Evolutionary conservation across 345 rosid genomes (phyloP), one percentile per base, ranked within the genome.

Genomic region (Erysimum cheiranthoides): DNA sequence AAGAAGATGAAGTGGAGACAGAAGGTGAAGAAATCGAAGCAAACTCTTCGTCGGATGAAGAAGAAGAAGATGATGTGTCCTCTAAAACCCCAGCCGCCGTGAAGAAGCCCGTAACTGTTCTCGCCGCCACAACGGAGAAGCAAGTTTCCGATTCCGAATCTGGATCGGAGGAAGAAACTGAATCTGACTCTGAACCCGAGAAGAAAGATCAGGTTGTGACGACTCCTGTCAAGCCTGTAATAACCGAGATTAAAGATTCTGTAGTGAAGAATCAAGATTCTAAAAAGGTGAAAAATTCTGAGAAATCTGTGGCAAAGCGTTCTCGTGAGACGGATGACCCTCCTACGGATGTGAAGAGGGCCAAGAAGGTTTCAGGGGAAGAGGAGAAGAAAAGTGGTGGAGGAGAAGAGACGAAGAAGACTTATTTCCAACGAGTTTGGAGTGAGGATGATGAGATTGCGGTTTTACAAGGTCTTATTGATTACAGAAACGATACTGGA

Each of bases 361-460:
- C 16, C 21, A 83, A 71, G 77, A 64, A 10, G 7, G 63, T 56
- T 51, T 42, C 57, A 8, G 25, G 56, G 14, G 73, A 30, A 28
- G 74, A 50, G 0, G 68, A 21, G 25, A 74, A 51, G 8, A 61
- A n/a, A 16, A 78, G 21, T 9, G 61, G 52, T 30, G 73, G 56
- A 4, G 65, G 45, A 21, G 77, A 71, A 51, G 73, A 59, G 13
- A 74, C 68, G 11, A 80, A 67, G 71, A 76, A 77, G 18, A 30
- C 21, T 1, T 58, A 17, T 36, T 50, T 65, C 18, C 77, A 75
- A 6, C 73, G 88, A 6, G 10, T 85, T 6, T 87, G 85, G 87
- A 79, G 74, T 14, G 87, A 79, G 11, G 86, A 74, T 27, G 87
- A 87, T 8, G 91, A 82, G 70, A 63, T 84, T 35, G 78, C 63